A percentile compares a stretch with the other conserved stretches of the same genome.
phyloP scores from a whole-genome alignment of 805 yeast species.

The Maudiozyma pseudohumilis region DNA sequence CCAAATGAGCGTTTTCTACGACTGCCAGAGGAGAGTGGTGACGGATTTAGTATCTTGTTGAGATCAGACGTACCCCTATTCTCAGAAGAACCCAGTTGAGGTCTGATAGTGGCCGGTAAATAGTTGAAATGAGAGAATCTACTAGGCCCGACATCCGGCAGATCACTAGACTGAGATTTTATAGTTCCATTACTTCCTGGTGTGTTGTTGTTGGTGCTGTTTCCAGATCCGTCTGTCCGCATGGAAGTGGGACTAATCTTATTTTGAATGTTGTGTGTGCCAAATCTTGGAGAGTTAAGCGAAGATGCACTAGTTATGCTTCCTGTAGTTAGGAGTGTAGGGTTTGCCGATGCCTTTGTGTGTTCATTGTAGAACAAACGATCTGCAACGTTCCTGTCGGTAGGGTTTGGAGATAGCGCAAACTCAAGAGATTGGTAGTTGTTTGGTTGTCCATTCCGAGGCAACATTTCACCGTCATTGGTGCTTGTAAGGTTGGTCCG shows the following conservation, averaged over 20 bases:
- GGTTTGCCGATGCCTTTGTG: neutral
- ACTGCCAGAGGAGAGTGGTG: constrained; percentile 2
- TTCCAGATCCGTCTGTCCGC: neutral
- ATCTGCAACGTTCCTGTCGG: neutral
- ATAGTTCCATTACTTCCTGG: constrained; percentile 10
- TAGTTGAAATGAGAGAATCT: constrained; percentile 67
- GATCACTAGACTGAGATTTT: constrained; percentile 18
- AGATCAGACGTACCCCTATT: constrained; percentile 39
- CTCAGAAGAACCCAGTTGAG: constrained; percentile 53
- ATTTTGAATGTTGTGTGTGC: neutral
- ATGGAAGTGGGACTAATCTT: neutral
- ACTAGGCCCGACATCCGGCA: constrained; percentile 41
- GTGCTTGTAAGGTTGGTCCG: constrained; percentile 7
- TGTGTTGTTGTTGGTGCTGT: constrained; percentile 1
- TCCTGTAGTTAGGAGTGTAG: neutral
- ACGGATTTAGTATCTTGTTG: constrained; percentile 35
- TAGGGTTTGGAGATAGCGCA: constrained; percentile 7
- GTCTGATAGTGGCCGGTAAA: constrained; percentile 64
- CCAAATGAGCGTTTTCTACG: constrained; percentile 7
- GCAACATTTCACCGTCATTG: too few relatives aligned
- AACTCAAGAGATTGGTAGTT: constrained; percentile 14
- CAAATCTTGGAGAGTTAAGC: neutral
- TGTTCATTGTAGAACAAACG: constrained; percentile 1
- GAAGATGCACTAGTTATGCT: neutral
- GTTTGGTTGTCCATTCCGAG: constrained; percentile 13